phyloP scores from a whole-genome alignment of 2,329 filamentous ascomycete genomes.

The Thelonectria blattea region DNA sequence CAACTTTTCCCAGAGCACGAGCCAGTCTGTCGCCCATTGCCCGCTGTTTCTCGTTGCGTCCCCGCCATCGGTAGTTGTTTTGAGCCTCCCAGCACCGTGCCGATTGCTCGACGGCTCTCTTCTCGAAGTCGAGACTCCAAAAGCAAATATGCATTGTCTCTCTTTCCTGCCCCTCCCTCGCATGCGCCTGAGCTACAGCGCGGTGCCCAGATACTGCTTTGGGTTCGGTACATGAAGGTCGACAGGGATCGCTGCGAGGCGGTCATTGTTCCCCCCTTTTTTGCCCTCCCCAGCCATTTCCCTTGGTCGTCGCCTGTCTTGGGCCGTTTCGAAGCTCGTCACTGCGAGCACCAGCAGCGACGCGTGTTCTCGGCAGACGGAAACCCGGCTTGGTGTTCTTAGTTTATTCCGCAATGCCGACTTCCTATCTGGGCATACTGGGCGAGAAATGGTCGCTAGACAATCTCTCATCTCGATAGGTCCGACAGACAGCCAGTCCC shows the following conservation, averaged over 20 bases:
- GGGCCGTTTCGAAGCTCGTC: background rate
- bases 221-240: background rate
- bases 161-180: background rate
- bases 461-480: too few species aligned
- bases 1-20: too few species aligned
- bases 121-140: background rate
- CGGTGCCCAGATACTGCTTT: background rate
- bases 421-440: too few species aligned
- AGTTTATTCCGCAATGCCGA: too few species aligned
- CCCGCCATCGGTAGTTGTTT: background rate
- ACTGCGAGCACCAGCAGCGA: background rate
- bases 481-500: too few species aligned
- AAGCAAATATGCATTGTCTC: background rate
- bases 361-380: background rate
- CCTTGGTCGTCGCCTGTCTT: too few species aligned
- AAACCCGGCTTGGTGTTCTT: background rate
- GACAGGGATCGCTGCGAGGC: background rate
- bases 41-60: too few species aligned
- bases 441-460: too few species aligned
- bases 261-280: background rate
- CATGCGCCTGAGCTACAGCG: background rate
- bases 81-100: background rate
- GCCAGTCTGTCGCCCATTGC: too few species aligned
- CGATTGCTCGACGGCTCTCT: background rate
- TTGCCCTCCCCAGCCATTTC: background rate